Conservation (phyloP, 1,139 yeast species). For the Cylindricascospora bacillispora region DNA sequence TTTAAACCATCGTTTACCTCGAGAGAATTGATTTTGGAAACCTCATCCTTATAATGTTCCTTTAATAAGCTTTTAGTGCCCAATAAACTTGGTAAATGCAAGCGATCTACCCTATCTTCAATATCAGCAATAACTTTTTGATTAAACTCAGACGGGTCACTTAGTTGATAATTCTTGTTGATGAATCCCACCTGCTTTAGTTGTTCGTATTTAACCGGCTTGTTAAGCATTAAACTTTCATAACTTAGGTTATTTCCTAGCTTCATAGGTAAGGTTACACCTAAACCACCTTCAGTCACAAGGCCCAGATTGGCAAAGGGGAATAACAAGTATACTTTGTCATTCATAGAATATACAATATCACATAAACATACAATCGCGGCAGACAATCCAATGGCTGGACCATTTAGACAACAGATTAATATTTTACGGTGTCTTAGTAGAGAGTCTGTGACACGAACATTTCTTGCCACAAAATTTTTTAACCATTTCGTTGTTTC, state of each 20-base stretch:
- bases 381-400: constrained; percentile 70
- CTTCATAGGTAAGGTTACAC: constrained; percentile 57
- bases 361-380: constrained; percentile 68
- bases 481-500: constrained; percentile 43
- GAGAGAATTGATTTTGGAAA: constrained; percentile 47
- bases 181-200: constrained; percentile 47
- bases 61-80: constrained; percentile 47
- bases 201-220: constrained; percentile 48
- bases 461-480: constrained; percentile 27
- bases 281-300: constrained; percentile 72
- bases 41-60: constrained; percentile 35
- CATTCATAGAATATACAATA: constrained; percentile 55
- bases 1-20: constrained; percentile 52
- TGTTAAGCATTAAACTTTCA: constrained; percentile 61
- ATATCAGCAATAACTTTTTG: constrained; percentile 36
- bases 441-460: constrained; percentile 47
- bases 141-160: constrained; percentile 49
- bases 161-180: constrained; percentile 39
- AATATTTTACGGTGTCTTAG: constrained; percentile 60
- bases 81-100: constrained; percentile 45
- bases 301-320: constrained; percentile 81
- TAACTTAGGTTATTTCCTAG: constrained; percentile 65
- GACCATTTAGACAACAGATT: constrained; percentile 73
- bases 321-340: constrained; percentile 47
- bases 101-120: constrained; percentile 31